These are phyloP conservation scores for Blechomonas ayalai DNA, from an alignment of 208 protist genomes.

Conservation along the genomic window DNA sequence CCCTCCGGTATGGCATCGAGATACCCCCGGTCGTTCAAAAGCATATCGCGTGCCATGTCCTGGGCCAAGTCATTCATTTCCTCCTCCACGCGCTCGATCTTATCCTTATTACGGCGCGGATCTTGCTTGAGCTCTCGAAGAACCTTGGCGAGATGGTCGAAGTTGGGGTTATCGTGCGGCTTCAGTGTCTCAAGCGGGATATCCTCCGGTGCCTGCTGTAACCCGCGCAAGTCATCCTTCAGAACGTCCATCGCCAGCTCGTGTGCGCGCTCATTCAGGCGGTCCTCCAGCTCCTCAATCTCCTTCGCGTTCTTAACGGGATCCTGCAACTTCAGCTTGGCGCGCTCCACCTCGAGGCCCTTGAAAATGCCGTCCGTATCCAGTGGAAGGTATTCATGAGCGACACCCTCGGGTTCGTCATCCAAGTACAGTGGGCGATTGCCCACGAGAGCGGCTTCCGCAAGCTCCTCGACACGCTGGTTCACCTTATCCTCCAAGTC, in stretches of 20 bases:
- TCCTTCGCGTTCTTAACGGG: conserved; percentile 30
- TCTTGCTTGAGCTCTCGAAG: conserved; percentile 53
- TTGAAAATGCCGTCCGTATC: conserved; percentile 54
- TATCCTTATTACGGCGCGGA: conserved; percentile 38
- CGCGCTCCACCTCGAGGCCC: conserved; percentile 56
- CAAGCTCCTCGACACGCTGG: conserved; percentile 42
- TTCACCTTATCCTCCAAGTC: conserved; percentile 44
- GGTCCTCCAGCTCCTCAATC: conserved; percentile 52
- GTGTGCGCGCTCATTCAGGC: conserved; percentile 50
- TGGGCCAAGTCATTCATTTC: conserved; percentile 64
- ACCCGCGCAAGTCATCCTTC: conserved; percentile 36
- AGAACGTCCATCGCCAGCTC: conserved; percentile 48
- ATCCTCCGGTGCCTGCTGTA: conserved; percentile 28
- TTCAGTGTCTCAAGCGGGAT: conserved; percentile 42
- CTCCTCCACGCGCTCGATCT: conserved; percentile 51
- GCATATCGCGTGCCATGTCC: conserved; percentile 47
- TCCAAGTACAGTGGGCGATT: conserved; percentile 48
- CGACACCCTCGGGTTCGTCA: conserved; percentile 38
- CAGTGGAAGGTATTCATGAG: conserved; percentile 42
- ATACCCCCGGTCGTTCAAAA: conserved; percentile 37
- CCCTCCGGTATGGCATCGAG: conserved; percentile 54
- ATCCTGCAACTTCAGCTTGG: conserved; percentile 54
- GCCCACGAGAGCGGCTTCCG: conserved; percentile 29
- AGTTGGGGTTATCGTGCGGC: conserved; percentile 54
- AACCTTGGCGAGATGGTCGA: conserved; percentile 28